A percentile compares a stretch with the other conserved stretches of the same genome.
Conservation (phyloP, 1,284 basidiomycete genomes). For the Marasmius sp. region DNA sequence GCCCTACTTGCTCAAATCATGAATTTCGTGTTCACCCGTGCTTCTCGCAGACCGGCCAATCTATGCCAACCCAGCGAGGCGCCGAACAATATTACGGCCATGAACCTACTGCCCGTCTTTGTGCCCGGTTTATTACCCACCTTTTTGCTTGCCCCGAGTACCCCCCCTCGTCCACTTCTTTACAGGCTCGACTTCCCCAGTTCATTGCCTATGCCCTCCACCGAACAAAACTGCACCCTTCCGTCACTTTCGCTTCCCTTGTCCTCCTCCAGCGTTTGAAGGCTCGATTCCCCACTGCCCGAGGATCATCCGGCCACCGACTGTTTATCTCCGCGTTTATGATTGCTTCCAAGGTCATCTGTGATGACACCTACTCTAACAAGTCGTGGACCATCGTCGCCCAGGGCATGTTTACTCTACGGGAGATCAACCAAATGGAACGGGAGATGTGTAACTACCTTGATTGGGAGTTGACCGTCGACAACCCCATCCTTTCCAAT, state of each 20-base stretch:
- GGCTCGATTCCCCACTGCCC: conserved; percentile 87
- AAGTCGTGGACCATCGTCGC: conserved; percentile 95
- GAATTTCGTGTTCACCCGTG: neutral
- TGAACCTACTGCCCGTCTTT: conserved; percentile 63
- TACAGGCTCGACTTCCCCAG: conserved; percentile 65
- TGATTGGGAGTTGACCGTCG: conserved; percentile 88
- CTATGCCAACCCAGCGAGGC: conserved; percentile 9
- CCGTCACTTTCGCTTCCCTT: conserved; percentile 85
- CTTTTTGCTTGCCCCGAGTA: conserved; percentile 75
- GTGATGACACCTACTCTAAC: conserved; percentile 96
- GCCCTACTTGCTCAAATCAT: neutral
- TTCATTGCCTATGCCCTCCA: conserved; percentile 92
- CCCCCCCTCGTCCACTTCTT: conserved; percentile 49
- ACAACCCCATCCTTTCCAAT: conserved; percentile 59
- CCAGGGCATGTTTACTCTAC: conserved; percentile 85
- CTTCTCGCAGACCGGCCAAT: neutral
- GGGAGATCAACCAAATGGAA: conserved; percentile 97
- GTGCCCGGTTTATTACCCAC: conserved; percentile 78
- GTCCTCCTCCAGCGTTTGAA: conserved; percentile 87
- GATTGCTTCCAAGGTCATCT: conserved; percentile 90
- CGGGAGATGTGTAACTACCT: conserved; percentile 91
- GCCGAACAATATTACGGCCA: conserved; percentile 80
- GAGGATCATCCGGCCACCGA: conserved; percentile 89
- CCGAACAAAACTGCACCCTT: conserved; percentile 78
- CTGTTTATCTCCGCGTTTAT: conserved; percentile 93